Evolutionary conservation across 805 yeast species (phyloP).

Genomic region (Zygotorulaspora chibaensis): DNA sequence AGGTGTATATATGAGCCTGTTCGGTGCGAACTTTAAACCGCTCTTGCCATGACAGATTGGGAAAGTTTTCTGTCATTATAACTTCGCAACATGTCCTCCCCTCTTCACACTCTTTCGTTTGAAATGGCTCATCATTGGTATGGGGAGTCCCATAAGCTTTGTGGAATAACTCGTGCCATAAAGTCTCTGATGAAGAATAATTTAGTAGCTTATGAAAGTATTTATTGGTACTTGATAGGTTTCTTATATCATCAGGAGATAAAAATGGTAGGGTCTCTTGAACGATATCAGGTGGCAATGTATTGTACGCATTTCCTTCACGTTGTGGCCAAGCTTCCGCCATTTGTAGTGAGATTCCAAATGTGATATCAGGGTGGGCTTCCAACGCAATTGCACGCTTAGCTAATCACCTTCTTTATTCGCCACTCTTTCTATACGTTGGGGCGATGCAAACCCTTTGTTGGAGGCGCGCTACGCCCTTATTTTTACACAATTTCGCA

Average conservation of each 20-base stretch:
- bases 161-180: slow-evolving; percentile 33
- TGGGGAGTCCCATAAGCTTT: slow-evolving; percentile 27
- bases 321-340: neutral
- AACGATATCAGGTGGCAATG: slow-evolving; percentile 32
- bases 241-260: slow-evolving; percentile 26
- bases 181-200: slow-evolving; percentile 23
- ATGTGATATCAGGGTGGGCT: no score
- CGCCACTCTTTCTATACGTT: no score
- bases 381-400: no score
- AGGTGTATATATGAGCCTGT: slow-evolving; percentile 26
- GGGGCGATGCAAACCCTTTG: no score
- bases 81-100: slow-evolving; percentile 27
- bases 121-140: slow-evolving; percentile 32
- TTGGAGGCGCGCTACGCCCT: no score
- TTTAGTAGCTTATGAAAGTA: slow-evolving; percentile 30
- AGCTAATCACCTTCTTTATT: no score
- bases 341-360: neutral
- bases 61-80: slow-evolving; percentile 19
- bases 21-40: slow-evolving; percentile 22
- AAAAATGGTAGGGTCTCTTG: slow-evolving; percentile 30
- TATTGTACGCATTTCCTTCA: slow-evolving; percentile 5
- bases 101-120: slow-evolving; percentile 14
- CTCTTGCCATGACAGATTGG: slow-evolving; percentile 26
- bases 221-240: slow-evolving; percentile 31
- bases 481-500: no score